Percentiles rank a stretch among this genome's conserved stretches.
phyloP scores from a whole-genome alignment of 1,139 yeast genomes.

The Arxiozyma telluris region DNA sequence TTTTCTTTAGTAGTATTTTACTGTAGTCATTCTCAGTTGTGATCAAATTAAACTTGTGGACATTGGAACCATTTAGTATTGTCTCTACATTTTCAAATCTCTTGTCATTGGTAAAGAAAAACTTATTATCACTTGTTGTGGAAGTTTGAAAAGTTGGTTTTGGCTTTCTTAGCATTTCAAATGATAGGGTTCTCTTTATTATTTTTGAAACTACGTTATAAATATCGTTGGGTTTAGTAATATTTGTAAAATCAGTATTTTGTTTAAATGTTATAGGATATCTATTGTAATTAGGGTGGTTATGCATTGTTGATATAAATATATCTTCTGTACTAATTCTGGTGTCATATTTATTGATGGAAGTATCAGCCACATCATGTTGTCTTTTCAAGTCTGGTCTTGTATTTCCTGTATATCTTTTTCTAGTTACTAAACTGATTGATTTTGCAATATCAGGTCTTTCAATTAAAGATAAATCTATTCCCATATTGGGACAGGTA shows the following conservation, averaged over 20 bases:
- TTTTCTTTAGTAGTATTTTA: constrained; percentile 36
- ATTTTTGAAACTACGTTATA: constrained; percentile 15
- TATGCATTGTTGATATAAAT: neutral
- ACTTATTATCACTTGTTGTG: constrained; percentile 22
- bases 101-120: constrained; percentile 70
- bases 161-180: neutral
- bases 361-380: too few species aligned
- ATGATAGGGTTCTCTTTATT: constrained; percentile 8
- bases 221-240: constrained; percentile 11
- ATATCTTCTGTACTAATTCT: neutral
- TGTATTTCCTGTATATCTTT: neutral
- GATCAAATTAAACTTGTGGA: constrained; percentile 21
- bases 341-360: neutral
- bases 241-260: neutral
- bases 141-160: neutral
- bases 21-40: constrained; percentile 23
- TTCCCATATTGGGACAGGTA: constrained; percentile 40
- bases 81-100: constrained; percentile 71
- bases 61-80: constrained; percentile 28
- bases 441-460: constrained; percentile 50
- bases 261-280: neutral
- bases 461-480: constrained; percentile 53
- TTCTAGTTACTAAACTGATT: neutral
- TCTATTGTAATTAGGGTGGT: neutral
- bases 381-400: neutral